Percentiles rank a stretch among this genome's conserved stretches.
Evolutionary conservation across 768 basidiomycete species (phyloP).

Genomic region (Suillus tomentosus): DNA sequence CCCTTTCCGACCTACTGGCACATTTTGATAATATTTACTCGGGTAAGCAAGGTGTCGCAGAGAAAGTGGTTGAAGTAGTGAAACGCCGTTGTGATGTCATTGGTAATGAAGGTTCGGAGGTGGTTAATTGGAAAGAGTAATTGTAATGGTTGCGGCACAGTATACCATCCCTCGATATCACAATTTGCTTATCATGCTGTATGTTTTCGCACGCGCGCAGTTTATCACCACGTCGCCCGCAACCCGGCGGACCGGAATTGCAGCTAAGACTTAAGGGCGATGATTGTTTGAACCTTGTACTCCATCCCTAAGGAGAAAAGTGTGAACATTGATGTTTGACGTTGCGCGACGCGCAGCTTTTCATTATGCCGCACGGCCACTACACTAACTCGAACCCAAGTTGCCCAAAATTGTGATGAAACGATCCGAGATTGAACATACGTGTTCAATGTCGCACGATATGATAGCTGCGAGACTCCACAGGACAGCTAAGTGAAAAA

Average conservation of each 20-base stretch:
- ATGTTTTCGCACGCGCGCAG: conserved; percentile 2
- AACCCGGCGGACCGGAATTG: neutral
- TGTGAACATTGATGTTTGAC: conserved; percentile 31
- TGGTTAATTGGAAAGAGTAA: conserved; percentile 26
- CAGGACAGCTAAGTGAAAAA: conserved; percentile 5
- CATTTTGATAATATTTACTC: conserved; percentile 25
- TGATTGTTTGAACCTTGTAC: conserved; percentile 12
- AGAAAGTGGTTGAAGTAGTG: conserved; percentile 80
- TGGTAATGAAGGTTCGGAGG: conserved; percentile 45
- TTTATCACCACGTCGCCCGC: neutral
- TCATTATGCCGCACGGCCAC: conserved; percentile 23
- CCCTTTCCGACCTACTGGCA: conserved; percentile 25
- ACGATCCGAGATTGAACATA: conserved; percentile 1
- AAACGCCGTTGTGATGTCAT: conserved; percentile 63
- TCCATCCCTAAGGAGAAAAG: conserved; percentile 15
- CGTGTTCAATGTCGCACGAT: conserved; percentile 4
- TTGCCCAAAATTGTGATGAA: conserved; percentile 21
- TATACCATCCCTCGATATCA: conserved; percentile 4
- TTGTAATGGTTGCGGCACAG: conserved; percentile 9
- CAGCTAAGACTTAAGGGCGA: neutral
- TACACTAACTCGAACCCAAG: conserved; percentile 13
- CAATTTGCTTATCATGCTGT: conserved; percentile 7
- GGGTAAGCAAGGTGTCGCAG: conserved; percentile 59
- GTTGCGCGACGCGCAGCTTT: conserved; percentile 25
- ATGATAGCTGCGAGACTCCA: conserved; percentile 7